Percentiles rank a stretch among this genome's conserved stretches.
phyloP scores from a whole-genome alignment of 1,139 yeast species.

The Scheffersomyces stambukii region DNA sequence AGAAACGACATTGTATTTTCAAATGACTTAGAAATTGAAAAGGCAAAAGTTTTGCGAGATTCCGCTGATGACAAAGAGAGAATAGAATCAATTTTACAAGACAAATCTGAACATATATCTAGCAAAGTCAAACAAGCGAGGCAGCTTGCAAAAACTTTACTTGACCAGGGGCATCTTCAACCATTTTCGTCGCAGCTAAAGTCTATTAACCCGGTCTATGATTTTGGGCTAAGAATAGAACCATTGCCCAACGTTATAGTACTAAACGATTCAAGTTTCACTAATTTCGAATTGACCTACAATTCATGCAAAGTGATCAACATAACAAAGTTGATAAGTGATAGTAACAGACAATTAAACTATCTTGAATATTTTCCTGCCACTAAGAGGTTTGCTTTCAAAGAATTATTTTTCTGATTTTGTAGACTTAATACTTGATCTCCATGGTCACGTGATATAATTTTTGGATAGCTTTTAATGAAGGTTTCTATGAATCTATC shows the following conservation, averaged over 20 bases:
- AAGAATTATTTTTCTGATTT: slow-evolving; percentile 42
- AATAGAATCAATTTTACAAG: slow-evolving; percentile 14
- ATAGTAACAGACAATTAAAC: slow-evolving; percentile 44
- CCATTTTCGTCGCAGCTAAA: slow-evolving; percentile 65
- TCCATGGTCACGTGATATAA: too few species aligned
- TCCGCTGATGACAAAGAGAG: slow-evolving; percentile 15
- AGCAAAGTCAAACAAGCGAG: slow-evolving; percentile 60
- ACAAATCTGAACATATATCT: slow-evolving; percentile 19
- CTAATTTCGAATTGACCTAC: slow-evolving; percentile 69
- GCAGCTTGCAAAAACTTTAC: slow-evolving; percentile 68
- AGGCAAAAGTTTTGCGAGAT: slow-evolving; percentile 15
- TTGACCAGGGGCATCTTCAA: slow-evolving; percentile 84
- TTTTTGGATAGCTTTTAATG: too few species aligned
- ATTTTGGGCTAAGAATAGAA: slow-evolving; percentile 62
- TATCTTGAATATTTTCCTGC: slow-evolving; percentile 72
- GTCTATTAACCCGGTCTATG: slow-evolving; percentile 67
- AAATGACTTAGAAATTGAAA: slow-evolving; percentile 32
- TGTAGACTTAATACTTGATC: too few species aligned
- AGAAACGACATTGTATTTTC: slow-evolving; percentile 63
- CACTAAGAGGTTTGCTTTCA: slow-evolving; percentile 44
- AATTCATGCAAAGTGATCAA: slow-evolving; percentile 81
- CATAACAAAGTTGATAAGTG: slow-evolving; percentile 53
- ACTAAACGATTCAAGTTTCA: slow-evolving; percentile 65
- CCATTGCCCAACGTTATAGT: slow-evolving; percentile 76
- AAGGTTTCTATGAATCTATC: too few species aligned